Evolutionary conservation across 371 early-diverging fungal genomes (phyloP).

Genomic region (Syncephalis plumigaleata): DNA sequence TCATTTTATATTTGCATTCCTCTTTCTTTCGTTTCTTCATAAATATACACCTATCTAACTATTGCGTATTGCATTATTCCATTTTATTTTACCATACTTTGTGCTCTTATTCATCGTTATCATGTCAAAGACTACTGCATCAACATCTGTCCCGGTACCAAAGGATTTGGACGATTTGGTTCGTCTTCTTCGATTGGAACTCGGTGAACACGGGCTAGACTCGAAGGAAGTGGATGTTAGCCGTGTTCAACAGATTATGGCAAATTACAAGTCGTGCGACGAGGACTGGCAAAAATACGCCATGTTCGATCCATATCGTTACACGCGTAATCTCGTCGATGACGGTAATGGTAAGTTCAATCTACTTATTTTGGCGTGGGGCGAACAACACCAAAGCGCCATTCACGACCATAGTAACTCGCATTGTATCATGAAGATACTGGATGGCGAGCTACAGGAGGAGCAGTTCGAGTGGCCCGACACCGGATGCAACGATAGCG

Average conservation of each 20-base stretch:
- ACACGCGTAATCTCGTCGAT: slow-evolving; percentile 79
- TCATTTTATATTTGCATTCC: no score
- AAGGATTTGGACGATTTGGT: slow-evolving; percentile 22
- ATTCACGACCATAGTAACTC: slow-evolving; percentile 88
- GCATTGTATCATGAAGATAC: slow-evolving; percentile 87
- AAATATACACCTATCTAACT: no score
- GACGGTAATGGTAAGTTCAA: slow-evolving; percentile 89
- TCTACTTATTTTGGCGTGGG: slow-evolving; percentile 83
- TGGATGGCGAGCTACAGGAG: slow-evolving; percentile 72
- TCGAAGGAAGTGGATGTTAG: slow-evolving; percentile 37
- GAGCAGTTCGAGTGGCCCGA: slow-evolving; percentile 63
- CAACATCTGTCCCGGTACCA: slow-evolving; percentile 11
- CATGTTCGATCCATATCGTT: slow-evolving; percentile 54
- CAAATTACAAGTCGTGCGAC: slow-evolving; percentile 33
- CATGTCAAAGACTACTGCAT: neutral
- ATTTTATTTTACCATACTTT: no score
- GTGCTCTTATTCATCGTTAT: neutral
- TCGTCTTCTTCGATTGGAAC: slow-evolving; percentile 20
- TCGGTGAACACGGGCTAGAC: slow-evolving; percentile 30
- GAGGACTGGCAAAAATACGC: slow-evolving; percentile 65
- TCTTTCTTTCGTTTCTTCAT: no score
- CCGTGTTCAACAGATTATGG: slow-evolving; percentile 40
- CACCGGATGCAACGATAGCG: neutral
- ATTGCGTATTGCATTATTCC: no score
- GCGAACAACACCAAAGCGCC: slow-evolving; percentile 39